Evolutionary conservation across 2,329 filamentous ascomycete species (phyloP), one percentile per base, ranked within the genome.

Genomic region (Trichothecium sympodiale): DNA sequence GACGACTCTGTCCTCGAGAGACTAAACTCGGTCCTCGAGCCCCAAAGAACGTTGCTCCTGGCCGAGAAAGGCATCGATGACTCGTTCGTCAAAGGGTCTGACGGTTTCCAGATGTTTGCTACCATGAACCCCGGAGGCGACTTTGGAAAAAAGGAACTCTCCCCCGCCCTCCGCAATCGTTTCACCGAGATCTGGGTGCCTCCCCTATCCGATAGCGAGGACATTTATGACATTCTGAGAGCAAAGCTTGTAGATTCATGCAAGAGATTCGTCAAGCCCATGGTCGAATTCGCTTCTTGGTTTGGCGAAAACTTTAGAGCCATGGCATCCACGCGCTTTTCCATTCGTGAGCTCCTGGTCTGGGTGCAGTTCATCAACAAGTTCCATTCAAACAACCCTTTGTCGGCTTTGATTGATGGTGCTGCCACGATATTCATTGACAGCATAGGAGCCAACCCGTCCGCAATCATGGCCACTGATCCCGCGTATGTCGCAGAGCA

Each of bases 141-240:
- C 53, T 98, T 96, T 55, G 91, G 91, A 44, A 99, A 99, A 62
- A 86, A 89, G 47, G 91, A 99, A 56, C 71, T 99, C 10, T 98
- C 91, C 1, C 91, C 91, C 3, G 93, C 91, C 12, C 64, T 99
- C 40, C 75, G 91, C 31, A 98, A 99, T 54, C 83, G 91, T 41
- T 94, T 99, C 55, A 99, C 91, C 0, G 91, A 99, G 58, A 95
- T 99, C 8, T 98, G 91, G 91, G 91, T 96, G 1, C 87, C 91
- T 2, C 74, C 88, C 1, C 64, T 96, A 39, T 87, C 86, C 1
- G 83, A 89, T 40, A 73, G 77, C 35, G 79, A 87, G 20, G 93
- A 99, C 52, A 80, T 96, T 25, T 61, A 87, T 15, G 82, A 93
- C 30, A 98, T 99, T 45, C 77, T 96, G 13, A 65, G 70, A 35